A percentile compares a stretch with the other conserved stretches of the same genome.
Conservation (phyloP, 1,139 yeast species). For the Kodamaea derodonti region DNA sequence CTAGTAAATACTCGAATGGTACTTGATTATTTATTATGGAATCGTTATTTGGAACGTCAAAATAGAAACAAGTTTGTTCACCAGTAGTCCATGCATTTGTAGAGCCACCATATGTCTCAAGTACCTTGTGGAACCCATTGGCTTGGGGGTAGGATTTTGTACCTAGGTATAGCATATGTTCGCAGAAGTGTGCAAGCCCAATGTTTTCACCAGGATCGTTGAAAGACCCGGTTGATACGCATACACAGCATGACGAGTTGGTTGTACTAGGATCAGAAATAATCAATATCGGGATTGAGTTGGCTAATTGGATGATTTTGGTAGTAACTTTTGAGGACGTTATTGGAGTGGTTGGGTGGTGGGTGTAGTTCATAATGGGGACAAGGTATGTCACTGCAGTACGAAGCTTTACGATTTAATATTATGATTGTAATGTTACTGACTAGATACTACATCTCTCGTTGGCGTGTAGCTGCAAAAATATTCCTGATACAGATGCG, state of each 20-base stretch:
- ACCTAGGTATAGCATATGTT: conserved; percentile 62
- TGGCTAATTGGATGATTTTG: conserved; percentile 43
- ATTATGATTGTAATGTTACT: no score
- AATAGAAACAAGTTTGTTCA: conserved; percentile 57
- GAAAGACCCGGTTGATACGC: conserved; percentile 62
- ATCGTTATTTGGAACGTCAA: conserved; percentile 50
- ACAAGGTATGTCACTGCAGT: no score
- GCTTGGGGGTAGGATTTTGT: conserved; percentile 51
- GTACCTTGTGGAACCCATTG: conserved; percentile 38
- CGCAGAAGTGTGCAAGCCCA: conserved; percentile 74
- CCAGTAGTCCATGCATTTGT: conserved; percentile 67
- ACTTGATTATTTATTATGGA: conserved; percentile 19
- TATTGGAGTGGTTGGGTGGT: no score
- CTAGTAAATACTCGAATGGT: conserved; percentile 40
- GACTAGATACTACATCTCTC: no score
- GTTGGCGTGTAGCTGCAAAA: no score
- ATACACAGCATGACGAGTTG: conserved; percentile 41
- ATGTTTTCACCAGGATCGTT: conserved; percentile 52
- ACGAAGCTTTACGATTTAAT: no score
- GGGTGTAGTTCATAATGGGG: no score
- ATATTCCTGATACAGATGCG: no score
- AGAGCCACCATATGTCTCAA: conserved; percentile 49
- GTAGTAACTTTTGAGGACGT: no score
- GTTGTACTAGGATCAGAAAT: conserved; percentile 55
- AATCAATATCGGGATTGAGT: conserved; percentile 50